A percentile compares a stretch with the other conserved stretches of the same genome.
These are phyloP conservation scores for Parsonsia alboflavescens DNA, from an alignment of 257 asterid species.

Conservation along the genomic window DNA sequence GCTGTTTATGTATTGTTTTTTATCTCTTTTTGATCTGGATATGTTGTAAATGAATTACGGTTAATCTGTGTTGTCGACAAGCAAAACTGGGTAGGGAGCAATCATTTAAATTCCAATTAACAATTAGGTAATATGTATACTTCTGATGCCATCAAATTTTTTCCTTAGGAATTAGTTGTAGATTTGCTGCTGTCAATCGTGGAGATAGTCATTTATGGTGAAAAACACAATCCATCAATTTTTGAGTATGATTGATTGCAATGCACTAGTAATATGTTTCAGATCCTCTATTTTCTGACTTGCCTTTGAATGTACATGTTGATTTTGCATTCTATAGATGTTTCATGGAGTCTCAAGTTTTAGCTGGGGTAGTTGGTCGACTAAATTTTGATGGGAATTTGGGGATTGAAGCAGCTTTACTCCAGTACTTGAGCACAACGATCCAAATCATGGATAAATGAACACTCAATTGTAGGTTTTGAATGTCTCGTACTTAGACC, in stretches of 20 bases:
- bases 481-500: not conserved
- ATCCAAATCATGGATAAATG: constrained; percentile 19
- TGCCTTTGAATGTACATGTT: not conserved
- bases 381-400: constrained; percentile 14
- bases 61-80: constrained; percentile 12
- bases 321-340: constrained; percentile 13
- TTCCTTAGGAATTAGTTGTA: constrained; percentile 14
- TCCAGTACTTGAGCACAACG: constrained; percentile 25
- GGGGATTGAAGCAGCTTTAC: constrained; percentile 19
- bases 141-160: not conserved
- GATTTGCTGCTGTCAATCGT: constrained; percentile 21
- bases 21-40: constrained; percentile 4
- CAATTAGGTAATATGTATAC: not conserved
- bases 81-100: constrained; percentile 17
- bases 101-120: not conserved
- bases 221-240: constrained; percentile 17
- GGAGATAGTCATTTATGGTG: constrained; percentile 23
- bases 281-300: not conserved
- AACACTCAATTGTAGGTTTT: constrained; percentile 21
- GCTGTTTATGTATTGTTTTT: not conserved
- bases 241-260: constrained; percentile 12
- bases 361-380: constrained; percentile 16
- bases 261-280: not conserved
- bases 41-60: constrained; percentile 14
- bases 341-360: constrained; percentile 25